Evolutionary conservation across 2,329 filamentous ascomycete genomes (phyloP).

Genomic region (Pestalotiopsis sp.): DNA sequence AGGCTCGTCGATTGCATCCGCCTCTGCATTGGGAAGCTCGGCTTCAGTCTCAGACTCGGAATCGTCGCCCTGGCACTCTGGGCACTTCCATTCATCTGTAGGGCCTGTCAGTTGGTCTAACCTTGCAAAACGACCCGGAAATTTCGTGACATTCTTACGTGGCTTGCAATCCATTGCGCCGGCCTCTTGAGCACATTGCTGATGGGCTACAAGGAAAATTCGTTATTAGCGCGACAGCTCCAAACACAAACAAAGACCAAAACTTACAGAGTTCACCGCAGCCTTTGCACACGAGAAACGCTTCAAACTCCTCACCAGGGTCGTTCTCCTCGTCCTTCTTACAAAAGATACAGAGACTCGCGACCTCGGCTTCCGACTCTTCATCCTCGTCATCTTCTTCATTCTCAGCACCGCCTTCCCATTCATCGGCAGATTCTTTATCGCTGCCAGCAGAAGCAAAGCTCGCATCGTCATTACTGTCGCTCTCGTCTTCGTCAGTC

Average conservation of each 20-base stretch:
- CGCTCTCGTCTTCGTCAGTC: constrained; percentile 43
- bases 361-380: constrained; percentile 51
- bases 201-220: constrained; percentile 68
- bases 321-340: constrained; percentile 80
- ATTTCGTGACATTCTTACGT: constrained; percentile 49
- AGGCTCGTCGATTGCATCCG: constrained; percentile 29
- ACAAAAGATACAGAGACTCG: constrained; percentile 68
- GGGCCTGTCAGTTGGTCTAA: not conserved
- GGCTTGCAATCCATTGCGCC: constrained; percentile 61
- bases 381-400: constrained; percentile 59
- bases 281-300: constrained; percentile 71
- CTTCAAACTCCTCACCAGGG: constrained; percentile 77
- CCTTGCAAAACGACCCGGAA: not conserved
- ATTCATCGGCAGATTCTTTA: constrained; percentile 29
- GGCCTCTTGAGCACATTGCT: constrained; percentile 80
- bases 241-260: constrained; percentile 14
- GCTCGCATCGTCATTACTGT: constrained; percentile 31
- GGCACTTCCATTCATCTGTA: constrained; percentile 51
- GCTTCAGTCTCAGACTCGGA: constrained; percentile 31
- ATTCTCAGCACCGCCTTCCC: constrained; percentile 33
- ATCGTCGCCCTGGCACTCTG: constrained; percentile 40
- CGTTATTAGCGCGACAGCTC: constrained; percentile 33
- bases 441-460: constrained; percentile 28
- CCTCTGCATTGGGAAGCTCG: constrained; percentile 25
- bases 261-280: constrained; percentile 83